Base-by-base conservation (phyloP, 2,329 filamentous ascomycete genomes). In the Botrytis fabae region DNA sequence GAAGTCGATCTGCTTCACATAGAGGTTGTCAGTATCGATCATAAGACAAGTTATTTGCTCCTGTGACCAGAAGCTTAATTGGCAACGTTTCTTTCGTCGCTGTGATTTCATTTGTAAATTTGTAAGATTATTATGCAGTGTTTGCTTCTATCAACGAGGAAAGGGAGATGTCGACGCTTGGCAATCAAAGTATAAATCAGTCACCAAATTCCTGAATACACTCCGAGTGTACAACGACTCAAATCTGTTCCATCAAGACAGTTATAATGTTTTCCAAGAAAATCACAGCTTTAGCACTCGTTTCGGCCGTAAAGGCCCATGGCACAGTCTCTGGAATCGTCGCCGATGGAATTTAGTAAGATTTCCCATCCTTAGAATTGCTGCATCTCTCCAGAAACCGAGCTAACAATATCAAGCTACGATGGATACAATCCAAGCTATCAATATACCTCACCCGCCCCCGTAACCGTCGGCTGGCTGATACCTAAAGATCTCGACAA, bases 401-500 rank as follows among this genome's bases (percentile, higher is more conserved):
- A 32, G 35, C 63, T 72, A 51, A 69, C 22, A 61, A 9, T 40
- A 20, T 20, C 20, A 35, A 80, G 79, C 76, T 85, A 85, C 78
- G 76, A 80, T 8, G 78, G 78, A 28, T 80, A 79, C 65, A 78
- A 77, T 32, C 78, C 78, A 20, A 75, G 75, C 12, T 79, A 77
- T 28, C 79, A 80, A 73, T 80, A 84, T 75, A 75, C 69, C 4
- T 75, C 74, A 38, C 76, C 80, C n/a, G 80, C 80, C 28, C 85
- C 85, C 2, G 78, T 82, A 25, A 81, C 82, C 38, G 85, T 88
- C 69, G 89, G 85, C 75, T 91, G 89, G 89, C 83, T 83, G 48
- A 78, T 72, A 25, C 85, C 84, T 63, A 80, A 83, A 9, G 84
- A 85, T 54, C 77, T 80, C 1, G 86, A 89, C 78, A 83, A 86